Evolutionary conservation across 805 yeast genomes (phyloP), one percentile per base, ranked within the genome.

Genomic region (Ogataea parapolymorpha): DNA sequence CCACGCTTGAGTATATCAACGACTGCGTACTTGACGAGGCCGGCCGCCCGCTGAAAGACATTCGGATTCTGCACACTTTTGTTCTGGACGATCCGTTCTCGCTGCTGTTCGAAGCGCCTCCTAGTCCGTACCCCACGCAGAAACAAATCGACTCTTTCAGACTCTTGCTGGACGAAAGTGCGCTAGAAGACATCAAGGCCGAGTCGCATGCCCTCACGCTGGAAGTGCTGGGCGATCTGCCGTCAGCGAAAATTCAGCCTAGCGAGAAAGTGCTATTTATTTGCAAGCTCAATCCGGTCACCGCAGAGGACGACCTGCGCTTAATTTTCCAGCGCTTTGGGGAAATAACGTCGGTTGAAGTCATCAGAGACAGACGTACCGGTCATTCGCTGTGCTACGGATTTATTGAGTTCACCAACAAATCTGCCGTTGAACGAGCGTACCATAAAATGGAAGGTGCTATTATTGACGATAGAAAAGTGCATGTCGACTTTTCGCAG

Each of bases 401-500:
- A 3, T 82, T 82, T 46, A 74, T 82, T 23, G 85, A 80, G 51
- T 82, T 64, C 53, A 68, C 65, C 16, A 54, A 61, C 1, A 65
- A 66, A 44, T 61, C 64, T 29, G 68, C 70, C 26, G 81, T 85
- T 36, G 87, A 82, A 46, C 48, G 53, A n/a, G 88, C 88, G 0
- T 82, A 79, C 54, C 58, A 66, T 41, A 77, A 75, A 53, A 75
- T 82, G 79, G 77, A 79, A 29, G 74, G 73, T 12, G 82, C 77
- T 3, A 53, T 80, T 32, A 78, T 82, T 27, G 89, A 82, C 54
- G 88, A 82, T 41, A 56, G 74, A 30, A 65, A 83, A 40, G 73
- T 82, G 16, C 77, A 77, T 44, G 84, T 82, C 31, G 88, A 82
- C 56, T 82, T 82, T 64, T 73, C 82, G 44, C 89, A 82, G 54